Evolutionary conservation across 225 moss, liverwort and hornwort genomes (phyloP).

Genomic region (Asterella californica): DNA sequence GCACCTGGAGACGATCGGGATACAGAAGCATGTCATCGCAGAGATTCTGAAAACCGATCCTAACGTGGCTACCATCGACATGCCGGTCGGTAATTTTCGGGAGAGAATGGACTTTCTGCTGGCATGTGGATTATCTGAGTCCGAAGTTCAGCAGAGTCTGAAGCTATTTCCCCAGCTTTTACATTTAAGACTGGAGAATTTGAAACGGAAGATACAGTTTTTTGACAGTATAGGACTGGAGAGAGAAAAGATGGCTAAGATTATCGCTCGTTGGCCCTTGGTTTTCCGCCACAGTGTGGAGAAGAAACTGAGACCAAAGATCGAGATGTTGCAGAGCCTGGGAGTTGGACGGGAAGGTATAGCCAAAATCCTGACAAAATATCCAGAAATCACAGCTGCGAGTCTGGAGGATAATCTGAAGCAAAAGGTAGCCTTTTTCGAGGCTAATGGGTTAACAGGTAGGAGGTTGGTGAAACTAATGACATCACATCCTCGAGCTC

Average conservation of each 20-base stretch:
- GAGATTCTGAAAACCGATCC: constrained; percentile 31
- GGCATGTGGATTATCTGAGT: constrained; percentile 39
- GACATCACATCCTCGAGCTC: constrained; percentile 43
- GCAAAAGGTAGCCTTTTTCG: constrained; percentile 46
- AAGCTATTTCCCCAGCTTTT: constrained; percentile 43
- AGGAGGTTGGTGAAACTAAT: constrained; percentile 41
- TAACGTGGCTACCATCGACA: constrained; percentile 21
- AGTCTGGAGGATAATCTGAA: constrained; percentile 48
- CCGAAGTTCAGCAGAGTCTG: constrained; percentile 35
- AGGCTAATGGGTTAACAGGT: constrained; percentile 37
- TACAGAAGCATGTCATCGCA: constrained; percentile 34
- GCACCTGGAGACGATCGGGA: constrained; percentile 29
- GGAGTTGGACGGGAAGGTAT: constrained; percentile 42
- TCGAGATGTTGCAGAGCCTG: constrained; percentile 44
- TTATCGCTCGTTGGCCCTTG: constrained; percentile 43
- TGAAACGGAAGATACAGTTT: constrained; percentile 49
- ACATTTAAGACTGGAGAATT: constrained; percentile 42
- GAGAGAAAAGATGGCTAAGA: constrained; percentile 42
- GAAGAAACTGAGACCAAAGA: constrained; percentile 47
- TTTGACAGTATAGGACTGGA: constrained; percentile 50
- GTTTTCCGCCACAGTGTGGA: constrained; percentile 44
- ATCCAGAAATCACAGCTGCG: constrained; percentile 40
- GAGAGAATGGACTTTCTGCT: constrained; percentile 42
- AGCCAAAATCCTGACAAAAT: constrained; percentile 44
- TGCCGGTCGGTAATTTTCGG: constrained; percentile 31